A percentile compares a stretch with the other conserved stretches of the same genome.
Conservation (phyloP, 805 yeast species). For the Metschnikowia aberdeeniae region DNA sequence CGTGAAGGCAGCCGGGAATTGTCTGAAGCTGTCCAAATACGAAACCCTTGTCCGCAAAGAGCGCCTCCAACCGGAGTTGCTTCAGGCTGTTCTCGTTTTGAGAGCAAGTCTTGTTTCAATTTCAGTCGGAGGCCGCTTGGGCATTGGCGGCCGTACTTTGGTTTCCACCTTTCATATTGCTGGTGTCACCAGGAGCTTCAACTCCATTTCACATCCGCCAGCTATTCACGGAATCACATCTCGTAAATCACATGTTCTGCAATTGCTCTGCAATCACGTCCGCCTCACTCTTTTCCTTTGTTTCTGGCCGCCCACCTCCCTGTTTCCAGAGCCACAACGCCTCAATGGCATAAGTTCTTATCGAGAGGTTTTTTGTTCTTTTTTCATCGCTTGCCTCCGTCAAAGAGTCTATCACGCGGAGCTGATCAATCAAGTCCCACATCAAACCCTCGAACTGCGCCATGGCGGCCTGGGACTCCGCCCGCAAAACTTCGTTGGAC, state of each 20-base stretch:
- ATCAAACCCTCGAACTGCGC: constrained; percentile 49
- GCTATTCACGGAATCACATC: constrained; percentile 10
- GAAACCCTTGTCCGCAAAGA: not conserved
- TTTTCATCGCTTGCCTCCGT: constrained; percentile 65
- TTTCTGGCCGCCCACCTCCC: constrained; percentile 38
- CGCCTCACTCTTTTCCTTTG: constrained; percentile 20
- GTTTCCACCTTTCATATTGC: not conserved
- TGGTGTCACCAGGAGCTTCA: not conserved
- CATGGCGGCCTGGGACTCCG: constrained; percentile 30
- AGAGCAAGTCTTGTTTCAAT: constrained; percentile 2
- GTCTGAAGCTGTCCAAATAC: not conserved
- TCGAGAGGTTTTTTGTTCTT: constrained; percentile 62
- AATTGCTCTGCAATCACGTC: constrained; percentile 24
- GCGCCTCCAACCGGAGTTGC: not conserved
- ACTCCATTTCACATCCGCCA: not conserved
- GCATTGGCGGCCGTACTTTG: not conserved
- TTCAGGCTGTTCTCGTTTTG: constrained; percentile 10
- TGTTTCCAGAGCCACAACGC: constrained; percentile 86
- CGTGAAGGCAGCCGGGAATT: no score
- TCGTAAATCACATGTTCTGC: constrained; percentile 11
- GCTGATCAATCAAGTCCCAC: constrained; percentile 67
- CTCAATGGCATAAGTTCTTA: constrained; percentile 78
- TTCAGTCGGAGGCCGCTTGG: constrained; percentile 1
- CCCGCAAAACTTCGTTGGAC: constrained; percentile 33
- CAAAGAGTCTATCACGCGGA: constrained; percentile 61